Conservation (phyloP, 352 stramenopile species). For the Phytophthora palmivora region DNA sequence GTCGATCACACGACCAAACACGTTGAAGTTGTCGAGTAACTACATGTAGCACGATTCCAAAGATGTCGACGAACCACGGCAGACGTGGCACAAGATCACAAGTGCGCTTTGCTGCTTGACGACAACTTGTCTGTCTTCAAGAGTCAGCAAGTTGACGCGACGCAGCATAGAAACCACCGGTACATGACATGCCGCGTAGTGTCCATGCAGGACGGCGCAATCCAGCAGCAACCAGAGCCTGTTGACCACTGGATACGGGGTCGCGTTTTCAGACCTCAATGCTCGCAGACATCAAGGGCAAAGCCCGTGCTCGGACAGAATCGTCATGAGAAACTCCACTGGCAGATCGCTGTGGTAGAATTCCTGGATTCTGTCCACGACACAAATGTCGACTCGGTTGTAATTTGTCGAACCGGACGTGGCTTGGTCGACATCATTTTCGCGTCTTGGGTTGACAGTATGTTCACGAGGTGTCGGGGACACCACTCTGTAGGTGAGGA, state of each 20-base stretch:
- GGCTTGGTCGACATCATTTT: conserved; percentile 8
- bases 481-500: neutral
- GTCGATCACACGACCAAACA: neutral
- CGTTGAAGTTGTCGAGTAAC: conserved; percentile 6
- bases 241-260: conserved; percentile 15
- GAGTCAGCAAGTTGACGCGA: conserved; percentile 2
- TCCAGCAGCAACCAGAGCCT: neutral
- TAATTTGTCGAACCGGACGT: neutral
- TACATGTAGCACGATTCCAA: conserved; percentile 15
- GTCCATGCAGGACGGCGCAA: conserved; percentile 9
- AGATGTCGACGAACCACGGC: conserved; percentile 11
- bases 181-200: too few species aligned
- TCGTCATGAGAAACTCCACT: conserved; percentile 1
- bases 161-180: conserved; percentile 11
- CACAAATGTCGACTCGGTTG: conserved; percentile 1
- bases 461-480: neutral
- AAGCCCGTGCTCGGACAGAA: conserved; percentile 5
- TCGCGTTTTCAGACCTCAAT: neutral
- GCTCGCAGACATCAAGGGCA: conserved; percentile 22
- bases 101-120: conserved; percentile 8
- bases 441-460: conserved; percentile 2
- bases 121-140: neutral
- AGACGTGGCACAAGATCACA: conserved; percentile 12
- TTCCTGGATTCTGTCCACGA: conserved; percentile 6
- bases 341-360: neutral